phyloP scores from a whole-genome alignment of 2,329 filamentous ascomycete genomes.

The Didymella sp. region DNA sequence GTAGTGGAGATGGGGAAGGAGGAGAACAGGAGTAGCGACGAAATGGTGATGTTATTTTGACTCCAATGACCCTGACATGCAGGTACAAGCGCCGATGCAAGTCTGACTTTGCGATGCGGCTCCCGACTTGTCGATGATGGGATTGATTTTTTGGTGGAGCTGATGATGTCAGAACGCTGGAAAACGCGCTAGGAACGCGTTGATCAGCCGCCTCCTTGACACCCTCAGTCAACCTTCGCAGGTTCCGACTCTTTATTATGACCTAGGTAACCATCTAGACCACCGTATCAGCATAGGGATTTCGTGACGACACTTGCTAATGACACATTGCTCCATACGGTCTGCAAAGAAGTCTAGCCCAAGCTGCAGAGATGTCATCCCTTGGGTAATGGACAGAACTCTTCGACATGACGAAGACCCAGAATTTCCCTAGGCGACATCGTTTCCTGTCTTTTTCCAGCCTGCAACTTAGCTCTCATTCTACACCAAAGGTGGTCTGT shows the following conservation, averaged over 20 bases:
- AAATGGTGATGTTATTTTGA: slow-evolving; percentile 11
- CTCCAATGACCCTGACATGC: slow-evolving; percentile 8
- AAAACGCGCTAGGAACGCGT: slow-evolving; percentile 4
- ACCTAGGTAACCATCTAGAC: not conserved
- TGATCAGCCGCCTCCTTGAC: not conserved
- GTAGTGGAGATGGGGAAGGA: not conserved
- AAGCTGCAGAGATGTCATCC: too few relatives aligned
- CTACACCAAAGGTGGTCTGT: too few relatives aligned
- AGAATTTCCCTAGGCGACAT: too few relatives aligned
- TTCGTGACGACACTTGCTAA: not conserved
- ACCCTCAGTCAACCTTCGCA: not conserved
- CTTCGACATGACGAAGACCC: too few relatives aligned
- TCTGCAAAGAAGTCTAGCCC: too few relatives aligned
- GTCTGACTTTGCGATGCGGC: slow-evolving; percentile 13
- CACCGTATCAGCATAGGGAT: not conserved
- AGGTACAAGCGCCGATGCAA: slow-evolving; percentile 20
- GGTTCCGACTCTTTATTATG: not conserved
- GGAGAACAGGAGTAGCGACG: not conserved
- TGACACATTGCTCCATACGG: not conserved
- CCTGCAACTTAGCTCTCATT: too few relatives aligned
- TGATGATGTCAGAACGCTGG: slow-evolving; percentile 21
- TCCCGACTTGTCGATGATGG: slow-evolving; percentile 15
- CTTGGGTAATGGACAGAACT: too few relatives aligned
- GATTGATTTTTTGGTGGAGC: slow-evolving; percentile 18
- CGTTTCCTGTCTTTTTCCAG: too few relatives aligned